Conservation (phyloP, 331 rosid genomes). For the Rhamnella rubrinervis region DNA sequence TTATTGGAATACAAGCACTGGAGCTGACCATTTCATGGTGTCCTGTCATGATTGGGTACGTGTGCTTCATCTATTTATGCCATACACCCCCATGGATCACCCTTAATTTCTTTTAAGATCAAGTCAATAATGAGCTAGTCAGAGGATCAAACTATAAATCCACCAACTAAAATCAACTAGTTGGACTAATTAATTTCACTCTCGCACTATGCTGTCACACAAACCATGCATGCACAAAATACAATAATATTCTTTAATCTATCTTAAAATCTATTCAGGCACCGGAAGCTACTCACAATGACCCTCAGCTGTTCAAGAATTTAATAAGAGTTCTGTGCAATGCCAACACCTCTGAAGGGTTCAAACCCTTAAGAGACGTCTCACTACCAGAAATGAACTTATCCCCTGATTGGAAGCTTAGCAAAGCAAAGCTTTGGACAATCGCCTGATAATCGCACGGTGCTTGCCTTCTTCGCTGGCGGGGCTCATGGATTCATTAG, state of each 20-base stretch:
- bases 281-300: constrained; percentile 47
- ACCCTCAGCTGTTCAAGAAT: constrained; percentile 39
- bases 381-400: constrained; percentile 61
- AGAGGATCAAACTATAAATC: too few relatives aligned
- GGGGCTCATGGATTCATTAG: constrained; percentile 70
- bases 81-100: background rate
- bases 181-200: too few relatives aligned
- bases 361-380: constrained; percentile 49
- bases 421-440: background rate
- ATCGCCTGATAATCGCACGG: constrained; percentile 25
- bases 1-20: constrained; percentile 64
- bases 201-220: background rate
- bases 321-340: constrained; percentile 70
- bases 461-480: constrained; percentile 79
- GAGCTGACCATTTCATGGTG: constrained; percentile 70
- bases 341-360: constrained; percentile 74
- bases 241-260: background rate
- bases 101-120: background rate
- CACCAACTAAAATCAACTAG: too few relatives aligned
- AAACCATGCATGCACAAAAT: background rate
- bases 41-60: constrained; percentile 89
- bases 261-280: constrained; percentile 35
- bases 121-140: background rate
- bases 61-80: too few relatives aligned
- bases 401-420: background rate